These are phyloP conservation scores for Pichia nanzhaoensis DNA, from an alignment of 805 yeast species.

Conservation along the genomic window DNA sequence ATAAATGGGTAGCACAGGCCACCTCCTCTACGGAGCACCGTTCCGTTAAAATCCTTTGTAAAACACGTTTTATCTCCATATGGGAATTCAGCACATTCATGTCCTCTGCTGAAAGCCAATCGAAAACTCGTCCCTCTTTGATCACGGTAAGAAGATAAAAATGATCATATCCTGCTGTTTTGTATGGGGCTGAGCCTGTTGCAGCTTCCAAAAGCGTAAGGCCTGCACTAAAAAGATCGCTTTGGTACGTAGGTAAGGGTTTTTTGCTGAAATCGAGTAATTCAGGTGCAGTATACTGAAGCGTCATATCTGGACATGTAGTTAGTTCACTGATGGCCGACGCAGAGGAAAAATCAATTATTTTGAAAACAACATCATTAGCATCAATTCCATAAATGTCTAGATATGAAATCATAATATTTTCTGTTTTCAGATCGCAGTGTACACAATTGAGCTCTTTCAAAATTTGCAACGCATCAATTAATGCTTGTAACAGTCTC, in stretches of 20 bases:
- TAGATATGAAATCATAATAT: slow-evolving; percentile 28
- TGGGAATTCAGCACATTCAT: slow-evolving; percentile 16
- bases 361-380: slow-evolving; percentile 26
- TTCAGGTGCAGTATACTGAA: slow-evolving; percentile 44
- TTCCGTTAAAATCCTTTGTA: slow-evolving; percentile 26
- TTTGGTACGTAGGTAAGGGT: slow-evolving; percentile 18
- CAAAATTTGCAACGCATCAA: slow-evolving; percentile 24
- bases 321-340: slow-evolving; percentile 16
- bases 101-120: slow-evolving; percentile 26
- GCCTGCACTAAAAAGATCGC: slow-evolving; percentile 44
- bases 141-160: slow-evolving; percentile 30
- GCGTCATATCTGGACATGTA: slow-evolving; percentile 29
- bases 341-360: slow-evolving; percentile 45
- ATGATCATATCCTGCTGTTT: slow-evolving; percentile 23
- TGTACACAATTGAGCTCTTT: slow-evolving; percentile 32
- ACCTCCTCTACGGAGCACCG: slow-evolving; percentile 24
- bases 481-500: slow-evolving; percentile 24
- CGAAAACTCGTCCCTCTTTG: slow-evolving; percentile 29
- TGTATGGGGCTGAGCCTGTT: slow-evolving; percentile 40
- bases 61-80: slow-evolving; percentile 14
- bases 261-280: slow-evolving; percentile 29
- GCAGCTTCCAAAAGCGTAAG: slow-evolving; percentile 39
- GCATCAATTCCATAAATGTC: slow-evolving; percentile 26
- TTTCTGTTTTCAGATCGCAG: slow-evolving; percentile 43
- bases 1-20: no score